Percentiles rank a stretch among this genome's conserved stretches.
phyloP scores from a whole-genome alignment of 1,139 yeast species.

The Insectozyma bohioensis region DNA sequence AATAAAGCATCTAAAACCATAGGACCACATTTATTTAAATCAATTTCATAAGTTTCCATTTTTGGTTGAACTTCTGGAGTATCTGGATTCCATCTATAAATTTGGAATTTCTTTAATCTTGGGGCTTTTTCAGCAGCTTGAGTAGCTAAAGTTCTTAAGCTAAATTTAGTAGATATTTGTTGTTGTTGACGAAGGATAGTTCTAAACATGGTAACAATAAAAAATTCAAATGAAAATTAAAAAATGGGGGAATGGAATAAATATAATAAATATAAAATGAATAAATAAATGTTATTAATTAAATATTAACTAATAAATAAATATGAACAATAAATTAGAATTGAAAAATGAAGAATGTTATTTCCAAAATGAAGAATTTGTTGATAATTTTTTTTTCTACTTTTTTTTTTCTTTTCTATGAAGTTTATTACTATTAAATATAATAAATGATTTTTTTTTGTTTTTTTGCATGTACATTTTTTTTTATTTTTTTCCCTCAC shows the following conservation, averaged over 20 bases:
- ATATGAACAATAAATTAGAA: no score
- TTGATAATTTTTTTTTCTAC: slow-evolving; percentile 3
- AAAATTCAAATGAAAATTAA: no score
- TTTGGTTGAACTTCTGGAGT: slow-evolving; percentile 90
- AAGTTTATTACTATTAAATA: not conserved
- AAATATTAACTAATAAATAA: no score
- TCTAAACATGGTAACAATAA: slow-evolving; percentile 20
- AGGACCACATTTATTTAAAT: slow-evolving; percentile 92
- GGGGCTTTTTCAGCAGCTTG: slow-evolving; percentile 42
- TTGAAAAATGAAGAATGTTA: slow-evolving; percentile 1
- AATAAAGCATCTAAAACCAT: slow-evolving; percentile 95
- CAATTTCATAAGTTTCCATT: slow-evolving; percentile 80
- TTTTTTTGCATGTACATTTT: no score
- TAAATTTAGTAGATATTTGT: slow-evolving; percentile 10
- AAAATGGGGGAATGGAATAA: slow-evolving; percentile 1
- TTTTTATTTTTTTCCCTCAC: no score
- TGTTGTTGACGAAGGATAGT: slow-evolving; percentile 32
- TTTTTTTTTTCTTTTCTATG: slow-evolving; percentile 1
- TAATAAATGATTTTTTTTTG: no score
- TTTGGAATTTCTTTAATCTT: slow-evolving; percentile 78
- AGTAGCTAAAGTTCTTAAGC: slow-evolving; percentile 43
- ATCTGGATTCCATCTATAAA: slow-evolving; percentile 99
- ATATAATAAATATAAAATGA: not conserved
- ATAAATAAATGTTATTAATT: not conserved
- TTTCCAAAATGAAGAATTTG: slow-evolving; percentile 1